Evolutionary conservation across 1,139 yeast genomes (phyloP), one percentile per base, ranked within the genome.

Genomic region (Yamadazyma buinensis): DNA sequence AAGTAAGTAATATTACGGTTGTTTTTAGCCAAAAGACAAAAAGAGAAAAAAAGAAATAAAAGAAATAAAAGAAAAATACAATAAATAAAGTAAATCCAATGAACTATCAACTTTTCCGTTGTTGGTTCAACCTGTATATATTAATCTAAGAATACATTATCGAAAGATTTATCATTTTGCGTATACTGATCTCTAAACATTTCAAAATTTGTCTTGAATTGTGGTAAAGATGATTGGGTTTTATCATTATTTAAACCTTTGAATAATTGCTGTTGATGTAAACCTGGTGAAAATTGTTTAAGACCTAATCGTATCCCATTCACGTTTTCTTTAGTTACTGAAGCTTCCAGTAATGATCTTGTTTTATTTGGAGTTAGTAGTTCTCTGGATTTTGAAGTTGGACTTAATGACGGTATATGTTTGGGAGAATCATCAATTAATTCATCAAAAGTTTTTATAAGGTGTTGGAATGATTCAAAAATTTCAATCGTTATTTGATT

Each of bases 61-160:
- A n/a, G n/a, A n/a, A n/a, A n/a, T n/a, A n/a, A n/a, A n/a, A n/a
- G n/a, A n/a, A n/a, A n/a, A n/a, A n/a, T n/a, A n/a, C n/a, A n/a
- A n/a, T n/a, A n/a, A n/a, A n/a, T n/a, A n/a, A n/a, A n/a, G n/a
- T n/a, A n/a, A n/a, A n/a, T n/a, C n/a, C n/a, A n/a, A n/a, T n/a
- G n/a, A n/a, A n/a, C n/a, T n/a, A n/a, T n/a, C n/a, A n/a, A n/a
- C n/a, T n/a, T n/a, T n/a, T n/a, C n/a, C n/a, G n/a, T n/a, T n/a
- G n/a, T n/a, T n/a, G n/a, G 19, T 17, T 7, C 19, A 17, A 17
- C 46, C 35, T 45, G 49, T 44, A 44, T 43, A 44, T 46, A 46
- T 41, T 44, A 32, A 36, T 36, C 29, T 28, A 30, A 30, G 32
- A 27, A 25, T 34, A 29, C 33, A 29, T 24, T 29, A 23, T 23